These are phyloP conservation scores for Torulaspora quercuum DNA, from an alignment of 805 yeast genomes.

Conservation along the genomic window DNA sequence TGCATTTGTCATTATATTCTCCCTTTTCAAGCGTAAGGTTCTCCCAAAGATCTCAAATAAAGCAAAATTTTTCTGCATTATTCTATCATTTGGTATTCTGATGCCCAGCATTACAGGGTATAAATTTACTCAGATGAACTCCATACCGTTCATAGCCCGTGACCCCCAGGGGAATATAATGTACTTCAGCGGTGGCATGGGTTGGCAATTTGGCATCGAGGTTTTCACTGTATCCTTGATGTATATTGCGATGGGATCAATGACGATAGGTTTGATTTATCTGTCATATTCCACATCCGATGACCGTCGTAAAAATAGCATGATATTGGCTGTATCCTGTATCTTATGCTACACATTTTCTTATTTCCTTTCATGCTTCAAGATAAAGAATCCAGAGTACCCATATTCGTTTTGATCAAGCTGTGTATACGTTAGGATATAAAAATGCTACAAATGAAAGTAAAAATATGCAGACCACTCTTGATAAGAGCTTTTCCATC, in stretches of 20 bases:
- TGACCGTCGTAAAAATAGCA: constrained; percentile 23
- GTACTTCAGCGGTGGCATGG: constrained; percentile 59
- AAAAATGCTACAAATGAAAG: background rate
- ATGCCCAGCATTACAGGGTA: constrained; percentile 54
- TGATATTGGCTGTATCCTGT: constrained; percentile 16
- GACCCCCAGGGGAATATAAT: constrained; percentile 50
- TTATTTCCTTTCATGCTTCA: constrained; percentile 28
- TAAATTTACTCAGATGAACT: constrained; percentile 57
- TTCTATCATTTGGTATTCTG: constrained; percentile 42
- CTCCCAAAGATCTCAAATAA: constrained; percentile 32
- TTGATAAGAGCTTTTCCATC: no score
- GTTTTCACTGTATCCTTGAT: constrained; percentile 49
- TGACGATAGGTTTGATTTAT: constrained; percentile 42
- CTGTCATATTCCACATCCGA: constrained; percentile 32
- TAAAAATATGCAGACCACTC: background rate
- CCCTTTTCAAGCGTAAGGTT: constrained; percentile 49
- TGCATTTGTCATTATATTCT: constrained; percentile 43
- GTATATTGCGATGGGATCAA: constrained; percentile 46
- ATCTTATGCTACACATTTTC: constrained; percentile 22
- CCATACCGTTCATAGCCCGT: constrained; percentile 59
- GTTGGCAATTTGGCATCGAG: constrained; percentile 71
- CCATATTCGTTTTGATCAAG: constrained; percentile 21
- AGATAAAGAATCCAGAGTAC: constrained; percentile 32
- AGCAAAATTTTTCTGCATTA: constrained; percentile 29
- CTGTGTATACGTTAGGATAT: background rate